Evolutionary conservation across 2,329 filamentous ascomycete genomes (phyloP).

Genomic region (Colletotrichum brevisporum): DNA sequence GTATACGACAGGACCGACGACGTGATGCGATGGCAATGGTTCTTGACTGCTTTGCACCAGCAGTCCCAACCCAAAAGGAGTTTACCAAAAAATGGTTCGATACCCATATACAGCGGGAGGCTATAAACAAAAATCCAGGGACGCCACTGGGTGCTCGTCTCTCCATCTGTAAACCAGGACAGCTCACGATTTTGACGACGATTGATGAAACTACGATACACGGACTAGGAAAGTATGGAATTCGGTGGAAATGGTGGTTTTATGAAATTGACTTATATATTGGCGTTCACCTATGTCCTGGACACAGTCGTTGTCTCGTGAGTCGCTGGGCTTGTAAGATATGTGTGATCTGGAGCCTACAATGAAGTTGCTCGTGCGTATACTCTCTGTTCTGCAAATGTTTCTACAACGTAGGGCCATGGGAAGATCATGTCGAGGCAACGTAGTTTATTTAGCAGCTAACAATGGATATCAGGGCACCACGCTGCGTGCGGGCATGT

Average conservation of each 20-base stretch:
- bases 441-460: no score
- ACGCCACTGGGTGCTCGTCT: slow-evolving; percentile 9
- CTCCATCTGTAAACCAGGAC: slow-evolving; percentile 28
- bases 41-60: not conserved
- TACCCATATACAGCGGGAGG: slow-evolving; percentile 33
- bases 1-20: not conserved
- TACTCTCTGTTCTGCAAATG: no score
- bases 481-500: no score
- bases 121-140: slow-evolving; percentile 32
- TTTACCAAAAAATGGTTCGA: slow-evolving; percentile 17
- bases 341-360: no score
- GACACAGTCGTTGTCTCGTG: no score
- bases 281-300: not conserved
- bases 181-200: slow-evolving; percentile 27
- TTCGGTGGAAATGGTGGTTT: not conserved
- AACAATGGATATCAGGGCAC: no score
- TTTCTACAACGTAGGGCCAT: no score
- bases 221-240: slow-evolving; percentile 3
- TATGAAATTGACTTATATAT: slow-evolving; percentile 13
- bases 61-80: slow-evolving; percentile 11
- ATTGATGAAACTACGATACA: slow-evolving; percentile 24
- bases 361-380: no score
- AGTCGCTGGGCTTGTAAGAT: no score
- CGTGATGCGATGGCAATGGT: not conserved
- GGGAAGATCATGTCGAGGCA: no score